These are phyloP conservation scores for Coprinopsis cinerea DNA, from an alignment of 768 basidiomycete species.

Conservation along the genomic window DNA sequence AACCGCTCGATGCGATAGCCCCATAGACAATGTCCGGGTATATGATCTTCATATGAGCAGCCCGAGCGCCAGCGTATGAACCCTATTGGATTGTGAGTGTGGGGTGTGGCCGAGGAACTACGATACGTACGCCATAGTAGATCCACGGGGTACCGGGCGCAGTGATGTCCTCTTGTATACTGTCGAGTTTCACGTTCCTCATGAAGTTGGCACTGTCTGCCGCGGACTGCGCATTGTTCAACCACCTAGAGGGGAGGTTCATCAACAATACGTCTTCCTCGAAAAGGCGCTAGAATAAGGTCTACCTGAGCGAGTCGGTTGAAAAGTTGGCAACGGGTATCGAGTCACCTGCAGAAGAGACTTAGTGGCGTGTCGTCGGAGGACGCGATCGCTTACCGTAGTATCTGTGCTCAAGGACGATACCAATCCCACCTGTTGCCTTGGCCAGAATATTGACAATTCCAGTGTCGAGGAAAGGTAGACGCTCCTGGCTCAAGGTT, in stretches of 20 bases:
- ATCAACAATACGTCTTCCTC: background rate
- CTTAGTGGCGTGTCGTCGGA: background rate
- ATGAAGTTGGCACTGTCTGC: constrained; percentile 94
- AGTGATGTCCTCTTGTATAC: constrained; percentile 64
- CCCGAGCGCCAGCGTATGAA: constrained; percentile 89
- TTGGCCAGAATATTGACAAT: constrained; percentile 83
- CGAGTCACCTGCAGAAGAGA: constrained; percentile 8
- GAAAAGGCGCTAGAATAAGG: background rate
- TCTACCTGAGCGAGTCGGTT: constrained; percentile 16
- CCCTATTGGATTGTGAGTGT: constrained; percentile 37
- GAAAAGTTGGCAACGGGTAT: constrained; percentile 16
- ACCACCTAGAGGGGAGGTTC: constrained; percentile 46
- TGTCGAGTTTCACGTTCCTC: constrained; percentile 67
- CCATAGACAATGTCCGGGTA: constrained; percentile 89
- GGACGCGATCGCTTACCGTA: constrained; percentile 47
- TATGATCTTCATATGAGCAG: constrained; percentile 84
- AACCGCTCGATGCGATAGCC: constrained; percentile 27
- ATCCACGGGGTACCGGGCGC: constrained; percentile 80
- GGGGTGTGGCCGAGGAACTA: background rate
- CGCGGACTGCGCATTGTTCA: constrained; percentile 84
- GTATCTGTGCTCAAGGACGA: constrained; percentile 91
- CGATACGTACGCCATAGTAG: constrained; percentile 74
- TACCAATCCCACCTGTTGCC: constrained; percentile 81
- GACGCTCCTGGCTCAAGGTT: too few species aligned
- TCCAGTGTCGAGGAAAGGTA: constrained; percentile 67